These are phyloP conservation scores for Dendrocalamus latiflorus DNA, from an alignment of 202 grass and related monocot species.

Conservation along the genomic window DNA sequence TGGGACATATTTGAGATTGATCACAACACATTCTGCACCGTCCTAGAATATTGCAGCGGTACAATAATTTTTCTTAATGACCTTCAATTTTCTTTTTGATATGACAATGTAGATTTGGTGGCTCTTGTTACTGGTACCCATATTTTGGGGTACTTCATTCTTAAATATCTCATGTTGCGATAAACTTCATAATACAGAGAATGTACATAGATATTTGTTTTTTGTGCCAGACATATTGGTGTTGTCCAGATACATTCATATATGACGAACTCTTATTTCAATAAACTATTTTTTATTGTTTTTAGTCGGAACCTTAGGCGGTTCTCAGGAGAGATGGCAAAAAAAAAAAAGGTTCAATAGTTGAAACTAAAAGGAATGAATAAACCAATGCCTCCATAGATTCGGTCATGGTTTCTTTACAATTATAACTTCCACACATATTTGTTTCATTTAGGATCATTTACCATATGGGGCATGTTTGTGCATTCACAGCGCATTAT, in stretches of 20 bases:
- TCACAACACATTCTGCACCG: slow-evolving; percentile 95
- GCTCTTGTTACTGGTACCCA: background rate
- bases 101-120: background rate
- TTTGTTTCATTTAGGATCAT: background rate
- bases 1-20: slow-evolving; percentile 99
- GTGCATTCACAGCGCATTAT: background rate
- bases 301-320: background rate
- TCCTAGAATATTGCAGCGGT: slow-evolving; percentile 98
- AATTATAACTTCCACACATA: background rate
- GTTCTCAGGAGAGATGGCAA: background rate
- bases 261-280: background rate
- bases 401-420: background rate
- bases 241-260: slow-evolving; percentile 3
- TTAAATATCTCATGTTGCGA: background rate
- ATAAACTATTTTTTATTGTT: background rate
- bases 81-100: slow-evolving; percentile 12
- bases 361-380: background rate
- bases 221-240: background rate
- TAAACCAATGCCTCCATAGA: background rate
- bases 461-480: background rate
- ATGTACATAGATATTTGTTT: background rate
- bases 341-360: background rate
- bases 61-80: slow-evolving; percentile 23
- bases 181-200: background rate
- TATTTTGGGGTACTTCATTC: background rate